A percentile compares a stretch with the other conserved stretches of the same genome.
Evolutionary conservation across 2,329 filamentous ascomycete genomes (phyloP).

Genomic region (Phaeosphaeriaceae sp.): DNA sequence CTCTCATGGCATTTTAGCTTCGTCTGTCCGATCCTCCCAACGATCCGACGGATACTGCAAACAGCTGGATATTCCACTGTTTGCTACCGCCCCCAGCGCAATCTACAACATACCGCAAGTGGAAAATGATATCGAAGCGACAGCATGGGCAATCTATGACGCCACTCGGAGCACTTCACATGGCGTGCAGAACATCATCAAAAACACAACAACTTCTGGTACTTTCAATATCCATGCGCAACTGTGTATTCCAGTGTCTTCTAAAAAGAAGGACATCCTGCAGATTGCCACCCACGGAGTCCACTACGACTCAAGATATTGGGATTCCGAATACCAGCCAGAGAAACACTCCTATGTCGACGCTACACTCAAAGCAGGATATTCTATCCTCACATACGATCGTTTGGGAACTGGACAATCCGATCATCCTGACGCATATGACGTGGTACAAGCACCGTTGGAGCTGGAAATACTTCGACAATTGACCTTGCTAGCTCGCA

Average conservation of each 20-base stretch:
- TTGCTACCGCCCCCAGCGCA: constrained; percentile 3
- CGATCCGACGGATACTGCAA: constrained; percentile 1
- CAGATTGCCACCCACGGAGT: constrained; percentile 19
- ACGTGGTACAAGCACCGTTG: constrained; percentile 48
- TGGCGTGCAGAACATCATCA: not conserved
- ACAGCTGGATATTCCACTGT: constrained; percentile 1
- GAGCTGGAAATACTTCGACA: constrained; percentile 49
- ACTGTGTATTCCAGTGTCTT: constrained; percentile 4
- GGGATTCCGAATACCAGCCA: constrained; percentile 39
- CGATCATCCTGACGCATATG: constrained; percentile 49
- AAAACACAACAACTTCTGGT: constrained; percentile 4
- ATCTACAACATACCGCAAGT: constrained; percentile 5
- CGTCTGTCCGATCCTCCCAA: not conserved
- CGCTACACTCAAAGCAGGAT: constrained; percentile 44
- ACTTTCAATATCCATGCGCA: constrained; percentile 7
- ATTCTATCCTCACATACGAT: constrained; percentile 51
- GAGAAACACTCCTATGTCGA: constrained; percentile 49
- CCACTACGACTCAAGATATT: constrained; percentile 47
- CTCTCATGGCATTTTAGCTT: not conserved
- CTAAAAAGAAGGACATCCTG: constrained; percentile 1
- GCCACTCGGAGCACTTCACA: constrained; percentile 3
- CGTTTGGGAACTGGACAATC: constrained; percentile 27
- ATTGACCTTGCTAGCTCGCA: constrained; percentile 47
- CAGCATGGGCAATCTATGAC: constrained; percentile 6
- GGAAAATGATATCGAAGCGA: constrained; percentile 4